Evolutionary conservation across 371 early-diverging fungal species (phyloP).

Genomic region (Syncephalastrum monosporum): DNA sequence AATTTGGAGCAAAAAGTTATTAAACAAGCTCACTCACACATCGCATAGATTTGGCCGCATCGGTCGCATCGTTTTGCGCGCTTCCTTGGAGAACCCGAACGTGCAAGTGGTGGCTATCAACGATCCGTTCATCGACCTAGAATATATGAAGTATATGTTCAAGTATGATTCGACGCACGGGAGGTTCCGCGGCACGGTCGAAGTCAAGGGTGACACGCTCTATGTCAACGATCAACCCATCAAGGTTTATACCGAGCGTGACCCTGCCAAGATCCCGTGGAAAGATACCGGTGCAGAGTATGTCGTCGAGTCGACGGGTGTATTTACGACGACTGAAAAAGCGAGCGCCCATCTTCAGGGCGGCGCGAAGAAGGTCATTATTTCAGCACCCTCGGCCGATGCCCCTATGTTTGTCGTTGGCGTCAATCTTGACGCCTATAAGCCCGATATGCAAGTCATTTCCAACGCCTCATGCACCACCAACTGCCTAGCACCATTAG

Average conservation of each 20-base stretch:
- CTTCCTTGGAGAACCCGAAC: slow-evolving; percentile 73
- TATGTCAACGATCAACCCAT: slow-evolving; percentile 67
- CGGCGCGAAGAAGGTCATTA: slow-evolving; percentile 98
- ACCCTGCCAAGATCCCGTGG: slow-evolving; percentile 92
- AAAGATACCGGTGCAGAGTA: slow-evolving; percentile 86
- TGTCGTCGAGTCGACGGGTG: slow-evolving; percentile 99
- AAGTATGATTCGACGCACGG: slow-evolving; percentile 99
- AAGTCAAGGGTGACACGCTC: slow-evolving; percentile 79
- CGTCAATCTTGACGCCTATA: slow-evolving; percentile 96
- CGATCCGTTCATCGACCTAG: slow-evolving; percentile 96
- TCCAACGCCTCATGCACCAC: slow-evolving; percentile 99
- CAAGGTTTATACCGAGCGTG: slow-evolving; percentile 32
- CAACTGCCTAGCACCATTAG: slow-evolving; percentile 99
- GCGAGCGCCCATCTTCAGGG: slow-evolving; percentile 89
- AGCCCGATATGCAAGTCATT: slow-evolving; percentile 79
- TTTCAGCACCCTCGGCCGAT: slow-evolving; percentile 96
- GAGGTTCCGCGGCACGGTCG: slow-evolving; percentile 79
- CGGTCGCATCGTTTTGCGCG: slow-evolving; percentile 98
- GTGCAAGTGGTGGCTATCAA: slow-evolving; percentile 95
- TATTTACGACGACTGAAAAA: slow-evolving; percentile 93
- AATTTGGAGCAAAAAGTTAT: background rate
- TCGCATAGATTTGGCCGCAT: slow-evolving; percentile 90
- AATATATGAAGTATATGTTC: slow-evolving; percentile 97
- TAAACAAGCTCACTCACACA: slow-evolving; percentile 1
- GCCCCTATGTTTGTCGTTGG: slow-evolving; percentile 90